Conservation (phyloP, 148 eudicot species). For the Oxyria digyna region DNA sequence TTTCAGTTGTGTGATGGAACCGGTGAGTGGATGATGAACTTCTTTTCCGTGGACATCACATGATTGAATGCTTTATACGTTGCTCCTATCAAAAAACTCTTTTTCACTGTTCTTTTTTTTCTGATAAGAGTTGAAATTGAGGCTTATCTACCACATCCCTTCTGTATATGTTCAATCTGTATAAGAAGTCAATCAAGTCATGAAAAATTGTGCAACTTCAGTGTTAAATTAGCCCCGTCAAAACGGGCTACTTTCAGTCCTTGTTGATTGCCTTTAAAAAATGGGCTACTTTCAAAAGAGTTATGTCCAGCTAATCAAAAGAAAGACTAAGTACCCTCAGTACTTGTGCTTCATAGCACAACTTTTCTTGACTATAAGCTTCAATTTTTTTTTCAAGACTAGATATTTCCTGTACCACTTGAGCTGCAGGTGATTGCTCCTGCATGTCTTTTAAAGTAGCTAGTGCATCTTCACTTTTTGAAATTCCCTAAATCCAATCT, state of each 20-base stretch:
- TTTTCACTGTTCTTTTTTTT: background rate
- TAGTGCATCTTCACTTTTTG: slow-evolving; percentile 76
- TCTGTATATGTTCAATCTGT: background rate
- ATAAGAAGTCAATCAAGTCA: no score
- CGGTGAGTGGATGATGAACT: background rate
- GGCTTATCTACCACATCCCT: background rate
- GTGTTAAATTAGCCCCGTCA: background rate
- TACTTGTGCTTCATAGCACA: slow-evolving; percentile 96
- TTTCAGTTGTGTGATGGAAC: background rate
- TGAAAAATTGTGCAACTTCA: background rate
- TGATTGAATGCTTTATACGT: background rate
- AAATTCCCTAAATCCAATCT: slow-evolving; percentile 77
- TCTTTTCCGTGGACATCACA: background rate
- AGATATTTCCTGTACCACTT: slow-evolving; percentile 60
- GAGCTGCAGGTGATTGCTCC: slow-evolving; percentile 71
- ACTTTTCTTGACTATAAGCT: slow-evolving; percentile 55
- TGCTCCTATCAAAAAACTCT: background rate
- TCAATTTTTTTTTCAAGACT: slow-evolving; percentile 83
- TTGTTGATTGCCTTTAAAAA: background rate
- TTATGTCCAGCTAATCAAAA: slow-evolving; percentile 4
- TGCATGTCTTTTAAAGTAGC: slow-evolving; percentile 62
- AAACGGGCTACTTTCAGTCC: no score
- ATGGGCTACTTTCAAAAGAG: background rate
- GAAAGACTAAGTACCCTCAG: slow-evolving; percentile 48
- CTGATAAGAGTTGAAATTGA: background rate